Base-by-base conservation (phyloP, 2,329 filamentous ascomycete species). In the Beauveria varroae region DNA sequence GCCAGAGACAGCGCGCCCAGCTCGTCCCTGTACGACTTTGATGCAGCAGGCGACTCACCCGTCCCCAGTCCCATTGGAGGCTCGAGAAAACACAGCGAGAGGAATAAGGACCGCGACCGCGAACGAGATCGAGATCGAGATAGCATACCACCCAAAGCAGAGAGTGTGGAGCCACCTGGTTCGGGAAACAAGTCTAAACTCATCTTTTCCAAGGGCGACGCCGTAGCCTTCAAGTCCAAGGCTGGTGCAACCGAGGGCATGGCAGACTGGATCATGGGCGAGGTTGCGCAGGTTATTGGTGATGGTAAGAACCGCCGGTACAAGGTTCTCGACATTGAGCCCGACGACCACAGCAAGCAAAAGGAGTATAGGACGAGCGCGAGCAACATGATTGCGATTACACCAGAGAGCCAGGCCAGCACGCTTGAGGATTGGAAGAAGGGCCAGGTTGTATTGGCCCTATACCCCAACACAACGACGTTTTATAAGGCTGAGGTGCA, bases 401-500 rank as follows among this genome's bases (percentile, higher is more conserved):
- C 90, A 2, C 79, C 83, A 0, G 75, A 76, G 64, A 73, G 64
- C 69, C 78, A 65, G 70, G 77, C 71, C 65, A 77, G 73, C 64
- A 84, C 74, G 2, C 76, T 88, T 18, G 75, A 81, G 4, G 79
- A 88, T 46, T 82, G 88, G 62, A 84, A 88, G 41, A 75, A 83
- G 44, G 88, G 89, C 50, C 90, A 88, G 70, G 83, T 86, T 51
- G 90, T 93, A 9, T 78, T 93, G 62, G 90, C 90, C 0, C 77
- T 91, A 62, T 95, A 95, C 69, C 90, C 90, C 0, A 87, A 91
- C 67, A 93, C 90, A 1, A 93, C 90, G 1, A 93, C 89, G 0
- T 93, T 95, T 68, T 95, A 95, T 72, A 87, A 89, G 70, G 90
- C 90, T 1, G 89, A 92, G 67, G 90, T 93, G 9, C 88, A 90